Evolutionary conservation across 345 rosid genomes (phyloP).

Genomic region (Xanthoceras sorbifolium): DNA sequence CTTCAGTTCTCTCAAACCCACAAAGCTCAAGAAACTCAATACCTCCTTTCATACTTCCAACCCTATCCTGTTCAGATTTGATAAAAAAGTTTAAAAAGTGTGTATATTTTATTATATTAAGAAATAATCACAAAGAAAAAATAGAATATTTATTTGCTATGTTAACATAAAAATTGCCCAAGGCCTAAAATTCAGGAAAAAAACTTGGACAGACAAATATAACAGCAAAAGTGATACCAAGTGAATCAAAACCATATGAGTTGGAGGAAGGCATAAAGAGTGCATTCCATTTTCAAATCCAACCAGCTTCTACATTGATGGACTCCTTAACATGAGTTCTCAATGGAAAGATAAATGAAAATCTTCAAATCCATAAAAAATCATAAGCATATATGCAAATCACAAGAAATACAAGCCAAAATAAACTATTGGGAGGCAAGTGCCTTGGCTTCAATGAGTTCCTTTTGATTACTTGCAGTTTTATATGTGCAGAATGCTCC

Average conservation of each 20-base stretch:
- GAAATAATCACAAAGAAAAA: neutral
- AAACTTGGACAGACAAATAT: neutral
- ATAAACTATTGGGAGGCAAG: neutral
- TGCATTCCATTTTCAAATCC: neutral
- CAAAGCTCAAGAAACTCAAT: slow-evolving; percentile 82
- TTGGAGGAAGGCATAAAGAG: neutral
- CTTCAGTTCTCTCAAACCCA: slow-evolving; percentile 65
- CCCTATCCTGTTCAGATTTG: slow-evolving; percentile 49
- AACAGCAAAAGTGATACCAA: neutral
- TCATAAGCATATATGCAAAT: neutral
- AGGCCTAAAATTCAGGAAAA: too few relatives aligned
- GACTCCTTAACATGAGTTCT: neutral
- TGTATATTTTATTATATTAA: neutral
- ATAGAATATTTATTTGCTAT: neutral
- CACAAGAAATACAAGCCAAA: neutral
- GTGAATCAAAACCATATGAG: neutral
- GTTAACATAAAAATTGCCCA: neutral
- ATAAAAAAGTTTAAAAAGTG: neutral
- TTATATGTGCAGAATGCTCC: neutral
- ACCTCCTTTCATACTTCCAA: slow-evolving; percentile 60
- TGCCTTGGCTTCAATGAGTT: neutral
- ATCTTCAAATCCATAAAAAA: neutral
- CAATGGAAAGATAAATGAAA: neutral
- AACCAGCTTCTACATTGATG: neutral
- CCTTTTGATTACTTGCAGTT: neutral